Base-by-base conservation (phyloP, 805 yeast genomes). In the Grigorovia yakushimaensis region DNA sequence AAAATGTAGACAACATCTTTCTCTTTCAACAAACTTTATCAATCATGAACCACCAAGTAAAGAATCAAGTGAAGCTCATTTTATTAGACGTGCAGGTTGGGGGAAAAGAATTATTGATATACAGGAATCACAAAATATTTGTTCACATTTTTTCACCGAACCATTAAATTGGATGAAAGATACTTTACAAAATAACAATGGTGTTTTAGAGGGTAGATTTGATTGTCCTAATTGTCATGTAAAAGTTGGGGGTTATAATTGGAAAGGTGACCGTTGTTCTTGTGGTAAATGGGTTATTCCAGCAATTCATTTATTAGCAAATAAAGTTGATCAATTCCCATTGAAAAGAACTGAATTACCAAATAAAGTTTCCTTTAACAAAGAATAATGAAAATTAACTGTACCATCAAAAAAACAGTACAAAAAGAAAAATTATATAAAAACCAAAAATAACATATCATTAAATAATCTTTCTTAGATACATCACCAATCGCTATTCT, bases 201-300 rank as follows among this genome's bases (percentile, higher is more conserved):
- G 37, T 33, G 84, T 80, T 45, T 57, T 93, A 8, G 97, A 91
- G 62, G 98, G 98, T 2, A 86, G 84, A 58, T 79, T 93, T 41
- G 63, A 68, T 10, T 93, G 98, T 64, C 93, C 93, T 2, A 83
- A 82, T 58, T 93, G 98, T 69, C 70, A 71, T 5, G 72, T 84
- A 15, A 93, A 91, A 67, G 78, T 93, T 2, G 98, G 98, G 13
- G 88, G 87, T 0, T 93, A 88, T 62, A 79, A 82, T 51, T 93
- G 98, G 98, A 85, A 82, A 58, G 98, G 98, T 0, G 79, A 91
- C 1, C 71, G 95, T 56, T 93, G 98, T 64, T 79, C 93, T 49
- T 93, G 98, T 65, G 97, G 97, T 2, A 79, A 78, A 56, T 93
- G 98, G 98, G 82, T 91, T 73, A 76, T 87, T 9, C 98, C 98